Percentiles rank a stretch among this genome's conserved stretches.
phyloP scores from a whole-genome alignment of 371 early-diverging fungal genomes.

The Rhizopus arrhizus region DNA sequence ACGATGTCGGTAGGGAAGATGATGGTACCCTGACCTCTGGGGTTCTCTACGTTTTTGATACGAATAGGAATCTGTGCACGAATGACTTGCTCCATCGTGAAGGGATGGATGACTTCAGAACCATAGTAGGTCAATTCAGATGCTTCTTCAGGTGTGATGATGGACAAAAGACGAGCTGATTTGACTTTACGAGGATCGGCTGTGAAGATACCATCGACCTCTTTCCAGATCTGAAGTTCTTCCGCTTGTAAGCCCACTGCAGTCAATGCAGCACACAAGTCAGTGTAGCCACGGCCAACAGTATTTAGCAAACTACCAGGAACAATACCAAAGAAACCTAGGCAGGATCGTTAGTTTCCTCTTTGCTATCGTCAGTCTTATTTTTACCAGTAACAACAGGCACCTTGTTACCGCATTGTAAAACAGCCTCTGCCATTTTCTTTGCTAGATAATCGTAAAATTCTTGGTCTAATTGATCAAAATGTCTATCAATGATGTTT shows the following conservation, averaged over 20 bases:
- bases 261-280: constrained; percentile 92
- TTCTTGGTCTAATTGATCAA: constrained; percentile 83
- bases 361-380: neutral
- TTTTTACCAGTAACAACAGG: constrained; percentile 83
- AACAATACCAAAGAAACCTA: constrained; percentile 93
- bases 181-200: constrained; percentile 98
- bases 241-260: constrained; percentile 87
- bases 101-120: constrained; percentile 97
- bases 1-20: constrained; percentile 76
- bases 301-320: constrained; percentile 90
- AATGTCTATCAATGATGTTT: constrained; percentile 77
- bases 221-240: constrained; percentile 98
- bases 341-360: neutral
- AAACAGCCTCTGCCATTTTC: constrained; percentile 67
- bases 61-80: constrained; percentile 94
- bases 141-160: constrained; percentile 97
- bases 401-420: constrained; percentile 67
- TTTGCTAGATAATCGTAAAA: constrained; percentile 89
- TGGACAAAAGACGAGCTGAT: constrained; percentile 82
- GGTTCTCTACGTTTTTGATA: constrained; percentile 96
- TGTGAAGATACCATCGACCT: constrained; percentile 98
- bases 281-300: constrained; percentile 98
- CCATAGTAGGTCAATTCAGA: constrained; percentile 98
- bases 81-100: constrained; percentile 98
- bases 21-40: constrained; percentile 87